phyloP scores from a whole-genome alignment of 73 alveolate genomes.

The Tetrahymena thermophila region DNA sequence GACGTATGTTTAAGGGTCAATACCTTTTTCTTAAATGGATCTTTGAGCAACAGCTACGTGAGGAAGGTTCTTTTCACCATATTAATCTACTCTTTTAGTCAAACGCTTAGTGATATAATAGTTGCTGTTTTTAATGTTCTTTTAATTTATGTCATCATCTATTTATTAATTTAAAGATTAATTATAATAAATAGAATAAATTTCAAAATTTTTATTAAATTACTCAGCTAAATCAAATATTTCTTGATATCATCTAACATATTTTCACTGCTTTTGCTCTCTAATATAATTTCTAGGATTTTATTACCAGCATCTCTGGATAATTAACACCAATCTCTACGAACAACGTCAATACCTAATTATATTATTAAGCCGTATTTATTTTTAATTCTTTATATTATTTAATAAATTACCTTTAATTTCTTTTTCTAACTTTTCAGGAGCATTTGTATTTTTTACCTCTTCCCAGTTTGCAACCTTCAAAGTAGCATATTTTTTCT shows the following conservation, averaged over 20 bases:
- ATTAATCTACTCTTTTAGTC: slow-evolving; percentile 80
- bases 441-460: neutral
- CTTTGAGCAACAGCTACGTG: slow-evolving; percentile 95
- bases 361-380: slow-evolving; percentile 39
- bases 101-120: slow-evolving; percentile 77
- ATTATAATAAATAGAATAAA: neutral
- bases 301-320: slow-evolving; percentile 71
- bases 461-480: slow-evolving; percentile 51
- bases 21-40: slow-evolving; percentile 69
- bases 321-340: slow-evolving; percentile 98
- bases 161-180: too few species aligned
- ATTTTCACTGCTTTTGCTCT: slow-evolving; percentile 81
- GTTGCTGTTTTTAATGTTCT: slow-evolving; percentile 49
- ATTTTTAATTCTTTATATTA: neutral
- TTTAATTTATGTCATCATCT: slow-evolving; percentile 10
- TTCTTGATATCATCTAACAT: slow-evolving; percentile 63
- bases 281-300: slow-evolving; percentile 69
- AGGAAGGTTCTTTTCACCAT: slow-evolving; percentile 58
- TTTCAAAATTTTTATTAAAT: slow-evolving; percentile 15
- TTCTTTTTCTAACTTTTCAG: neutral
- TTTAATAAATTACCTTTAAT: slow-evolving; percentile 1
- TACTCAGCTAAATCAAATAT: slow-evolving; percentile 66
- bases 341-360: slow-evolving; percentile 97
- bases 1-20: slow-evolving; percentile 57
- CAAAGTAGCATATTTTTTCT: slow-evolving; percentile 99